Evolutionary conservation across 225 moss, liverwort and hornwort species (phyloP).

Genomic region (Takakia lepidozioides): DNA sequence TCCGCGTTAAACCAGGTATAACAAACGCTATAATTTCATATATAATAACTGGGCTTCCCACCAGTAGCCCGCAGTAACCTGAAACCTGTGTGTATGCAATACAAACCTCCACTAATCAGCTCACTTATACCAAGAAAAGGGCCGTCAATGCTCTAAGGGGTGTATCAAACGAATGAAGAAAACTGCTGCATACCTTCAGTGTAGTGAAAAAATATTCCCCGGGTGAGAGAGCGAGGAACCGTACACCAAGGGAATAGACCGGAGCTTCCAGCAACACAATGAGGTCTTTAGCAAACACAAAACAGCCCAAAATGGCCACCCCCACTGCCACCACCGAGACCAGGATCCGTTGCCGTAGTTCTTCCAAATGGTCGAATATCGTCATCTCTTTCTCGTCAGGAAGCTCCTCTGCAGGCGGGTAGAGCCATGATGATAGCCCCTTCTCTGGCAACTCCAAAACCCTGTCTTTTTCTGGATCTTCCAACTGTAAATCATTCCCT

Average conservation of each 20-base stretch:
- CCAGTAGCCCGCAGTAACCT: constrained; percentile 86
- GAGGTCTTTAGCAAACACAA: constrained; percentile 80
- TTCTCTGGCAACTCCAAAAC: constrained; percentile 17
- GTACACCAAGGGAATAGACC: constrained; percentile 81
- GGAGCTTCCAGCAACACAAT: constrained; percentile 85
- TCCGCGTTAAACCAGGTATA: constrained; percentile 82
- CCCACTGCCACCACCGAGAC: constrained; percentile 69
- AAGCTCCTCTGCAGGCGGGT: constrained; percentile 85
- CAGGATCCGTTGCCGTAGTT: constrained; percentile 69
- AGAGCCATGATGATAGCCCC: constrained; percentile 83
- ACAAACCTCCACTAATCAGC: background rate
- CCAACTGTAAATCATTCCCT: constrained; percentile 19
- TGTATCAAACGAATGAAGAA: too few species aligned
- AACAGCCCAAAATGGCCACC: constrained; percentile 64
- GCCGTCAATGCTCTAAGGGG: background rate
- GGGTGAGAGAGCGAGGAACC: constrained; percentile 90
- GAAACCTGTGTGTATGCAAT: constrained; percentile 47
- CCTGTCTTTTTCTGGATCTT: constrained; percentile 5
- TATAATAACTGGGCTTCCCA: constrained; percentile 89
- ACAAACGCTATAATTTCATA: constrained; percentile 95
- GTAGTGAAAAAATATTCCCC: constrained; percentile 98
- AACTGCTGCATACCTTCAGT: constrained; percentile 51
- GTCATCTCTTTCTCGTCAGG: constrained; percentile 97
- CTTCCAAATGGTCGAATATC: constrained; percentile 92
- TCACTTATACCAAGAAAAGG: constrained; percentile 5